Percentiles rank a stretch among this genome's conserved stretches.
Evolutionary conservation across 2,329 filamentous ascomycete species (phyloP).

Genomic region (Aphanocladium album): DNA sequence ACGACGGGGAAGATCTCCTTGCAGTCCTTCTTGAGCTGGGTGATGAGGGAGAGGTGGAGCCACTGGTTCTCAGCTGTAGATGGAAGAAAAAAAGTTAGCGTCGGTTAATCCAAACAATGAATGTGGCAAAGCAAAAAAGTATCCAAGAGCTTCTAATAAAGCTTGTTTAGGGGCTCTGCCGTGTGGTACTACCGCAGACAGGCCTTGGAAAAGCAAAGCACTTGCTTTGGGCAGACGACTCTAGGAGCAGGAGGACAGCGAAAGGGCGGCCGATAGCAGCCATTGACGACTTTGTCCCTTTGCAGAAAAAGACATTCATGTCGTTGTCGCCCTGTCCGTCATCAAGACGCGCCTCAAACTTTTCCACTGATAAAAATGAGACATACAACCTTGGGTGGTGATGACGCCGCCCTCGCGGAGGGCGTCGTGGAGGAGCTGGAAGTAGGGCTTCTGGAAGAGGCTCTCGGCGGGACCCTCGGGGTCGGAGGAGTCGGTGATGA

Average conservation of each 20-base stretch:
- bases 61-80: conserved; percentile 92
- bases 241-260: background rate
- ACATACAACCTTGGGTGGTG: conserved; percentile 99
- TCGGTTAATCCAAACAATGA: conserved; percentile 17
- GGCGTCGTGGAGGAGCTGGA: conserved; percentile 85
- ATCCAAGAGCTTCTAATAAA: conserved; percentile 21
- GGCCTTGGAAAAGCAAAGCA: conserved; percentile 32
- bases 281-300: background rate
- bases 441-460: conserved; percentile 98
- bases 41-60: conserved; percentile 93
- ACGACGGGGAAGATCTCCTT: conserved; percentile 94
- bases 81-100: conserved; percentile 9
- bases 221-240: conserved; percentile 25
- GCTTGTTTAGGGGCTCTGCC: conserved; percentile 15
- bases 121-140: background rate
- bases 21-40: conserved; percentile 94
- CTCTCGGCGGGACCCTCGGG: conserved; percentile 94
- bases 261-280: conserved; percentile 18
- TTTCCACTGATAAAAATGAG: conserved; percentile 55
- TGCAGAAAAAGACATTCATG: background rate
- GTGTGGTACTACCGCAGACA: conserved; percentile 35
- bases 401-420: conserved; percentile 95
- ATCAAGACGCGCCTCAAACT: conserved; percentile 31
- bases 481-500: conserved; percentile 98
- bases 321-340: conserved; percentile 22